These are phyloP conservation scores for Aspergillus sp. DNA, from an alignment of 2,329 filamentous ascomycete species.

Conservation along the genomic window DNA sequence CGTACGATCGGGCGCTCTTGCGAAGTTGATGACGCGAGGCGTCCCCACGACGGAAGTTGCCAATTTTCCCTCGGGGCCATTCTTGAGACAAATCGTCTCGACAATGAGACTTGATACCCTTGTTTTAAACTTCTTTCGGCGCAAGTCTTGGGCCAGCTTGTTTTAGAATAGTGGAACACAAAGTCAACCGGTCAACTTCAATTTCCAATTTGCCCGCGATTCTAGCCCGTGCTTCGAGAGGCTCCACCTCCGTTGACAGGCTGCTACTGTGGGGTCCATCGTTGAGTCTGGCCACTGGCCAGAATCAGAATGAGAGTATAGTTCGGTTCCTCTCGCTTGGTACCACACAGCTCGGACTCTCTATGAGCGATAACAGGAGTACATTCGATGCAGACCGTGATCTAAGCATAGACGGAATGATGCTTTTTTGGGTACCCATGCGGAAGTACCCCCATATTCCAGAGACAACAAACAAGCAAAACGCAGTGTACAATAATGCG, in stretches of 20 bases:
- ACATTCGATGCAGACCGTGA: neutral
- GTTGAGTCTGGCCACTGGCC: neutral
- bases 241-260: neutral
- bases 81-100: neutral
- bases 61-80: neutral
- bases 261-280: neutral
- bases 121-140: neutral
- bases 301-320: neutral
- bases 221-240: neutral
- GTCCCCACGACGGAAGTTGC: neutral
- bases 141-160: neutral
- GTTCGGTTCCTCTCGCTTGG: neutral
- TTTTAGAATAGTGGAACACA: neutral
- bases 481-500: neutral
- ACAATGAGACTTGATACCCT: neutral
- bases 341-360: neutral
- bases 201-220: neutral
- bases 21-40: constrained; percentile 4
- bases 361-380: neutral
- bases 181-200: neutral
- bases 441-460: neutral
- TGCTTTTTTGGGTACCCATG: neutral
- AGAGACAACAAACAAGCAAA: neutral
- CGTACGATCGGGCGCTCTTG: neutral
- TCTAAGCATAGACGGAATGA: neutral